These are phyloP conservation scores for Lachancea sp. DNA, from an alignment of 805 yeast genomes.

Conservation along the genomic window DNA sequence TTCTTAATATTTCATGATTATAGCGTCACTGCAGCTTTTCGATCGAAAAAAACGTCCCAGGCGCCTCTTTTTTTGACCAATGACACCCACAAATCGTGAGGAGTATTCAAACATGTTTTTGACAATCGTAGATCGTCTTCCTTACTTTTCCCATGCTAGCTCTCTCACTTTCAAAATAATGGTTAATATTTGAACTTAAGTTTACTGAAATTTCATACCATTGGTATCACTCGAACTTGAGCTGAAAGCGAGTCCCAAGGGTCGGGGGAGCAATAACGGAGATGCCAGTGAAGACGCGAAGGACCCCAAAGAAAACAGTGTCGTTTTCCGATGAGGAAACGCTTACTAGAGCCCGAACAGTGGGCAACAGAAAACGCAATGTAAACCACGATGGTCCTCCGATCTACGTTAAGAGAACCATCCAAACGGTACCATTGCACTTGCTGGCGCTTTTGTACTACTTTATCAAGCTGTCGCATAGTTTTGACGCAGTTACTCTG, in stretches of 20 bases:
- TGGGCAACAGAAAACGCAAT: conserved; percentile 18
- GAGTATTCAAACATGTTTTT: too few relatives aligned
- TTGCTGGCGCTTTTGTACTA: conserved; percentile 31
- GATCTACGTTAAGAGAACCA: conserved; percentile 28
- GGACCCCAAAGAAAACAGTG: conserved; percentile 24
- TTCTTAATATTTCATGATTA: too few relatives aligned
- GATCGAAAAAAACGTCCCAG: too few relatives aligned
- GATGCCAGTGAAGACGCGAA: conserved; percentile 22
- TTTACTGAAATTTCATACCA: neutral
- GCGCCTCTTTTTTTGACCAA: too few relatives aligned
- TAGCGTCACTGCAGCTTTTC: too few relatives aligned
- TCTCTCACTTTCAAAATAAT: too few relatives aligned
- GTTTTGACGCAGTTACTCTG: conserved; percentile 25
- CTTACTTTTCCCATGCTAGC: too few relatives aligned
- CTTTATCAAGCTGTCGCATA: conserved; percentile 25
- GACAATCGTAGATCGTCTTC: too few relatives aligned
- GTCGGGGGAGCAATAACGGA: neutral
- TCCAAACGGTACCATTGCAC: conserved; percentile 29
- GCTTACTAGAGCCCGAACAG: conserved; percentile 15
- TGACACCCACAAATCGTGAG: too few relatives aligned
- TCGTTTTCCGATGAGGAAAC: conserved; percentile 33
- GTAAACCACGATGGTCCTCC: conserved; percentile 28
- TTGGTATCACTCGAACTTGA: neutral
- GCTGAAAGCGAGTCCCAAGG: neutral
- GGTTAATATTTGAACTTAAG: neutral